A percentile compares a stretch with the other conserved stretches of the same genome.
Evolutionary conservation across 106 monocot genomes (phyloP).

Genomic region (Acorus calamus): DNA sequence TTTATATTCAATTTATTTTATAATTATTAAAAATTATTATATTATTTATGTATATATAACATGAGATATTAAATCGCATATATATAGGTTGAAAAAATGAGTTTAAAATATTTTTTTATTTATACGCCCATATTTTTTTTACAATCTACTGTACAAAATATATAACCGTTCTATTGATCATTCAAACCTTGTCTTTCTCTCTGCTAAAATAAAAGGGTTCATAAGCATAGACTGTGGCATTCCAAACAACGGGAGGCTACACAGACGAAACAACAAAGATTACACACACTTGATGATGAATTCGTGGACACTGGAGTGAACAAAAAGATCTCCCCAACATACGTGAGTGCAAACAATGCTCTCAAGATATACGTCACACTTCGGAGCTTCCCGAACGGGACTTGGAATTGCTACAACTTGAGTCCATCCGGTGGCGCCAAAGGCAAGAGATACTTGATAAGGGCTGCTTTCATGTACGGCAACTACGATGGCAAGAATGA

Average conservation of each 20-base stretch:
- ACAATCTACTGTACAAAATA: too few species aligned
- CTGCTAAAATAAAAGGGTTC: too few species aligned
- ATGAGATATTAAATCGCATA: too few species aligned
- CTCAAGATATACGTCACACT: too few species aligned
- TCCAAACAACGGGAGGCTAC: background rate
- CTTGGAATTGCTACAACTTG: slow-evolving; percentile 24
- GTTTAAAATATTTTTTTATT: too few species aligned
- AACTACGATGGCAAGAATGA: slow-evolving; percentile 22
- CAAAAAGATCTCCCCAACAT: slow-evolving; percentile 7
- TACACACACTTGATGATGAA: slow-evolving; percentile 6
- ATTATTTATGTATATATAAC: too few species aligned
- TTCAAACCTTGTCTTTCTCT: too few species aligned
- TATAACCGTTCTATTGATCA: too few species aligned
- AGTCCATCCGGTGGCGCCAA: background rate
- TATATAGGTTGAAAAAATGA: too few species aligned
- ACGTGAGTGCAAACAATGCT: background rate
- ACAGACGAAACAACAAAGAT: slow-evolving; percentile 8
- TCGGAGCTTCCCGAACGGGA: slow-evolving; percentile 19
- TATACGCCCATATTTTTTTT: too few species aligned
- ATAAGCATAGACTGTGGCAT: slow-evolving; percentile 30
- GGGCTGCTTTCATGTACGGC: slow-evolving; percentile 21
- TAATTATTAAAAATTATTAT: too few species aligned
- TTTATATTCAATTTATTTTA: too few species aligned
- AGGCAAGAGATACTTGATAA: slow-evolving; percentile 14
- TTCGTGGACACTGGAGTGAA: slow-evolving; percentile 15